Conservation (phyloP, 2,329 filamentous ascomycete species). For the Talaromyces atroroseus region DNA sequence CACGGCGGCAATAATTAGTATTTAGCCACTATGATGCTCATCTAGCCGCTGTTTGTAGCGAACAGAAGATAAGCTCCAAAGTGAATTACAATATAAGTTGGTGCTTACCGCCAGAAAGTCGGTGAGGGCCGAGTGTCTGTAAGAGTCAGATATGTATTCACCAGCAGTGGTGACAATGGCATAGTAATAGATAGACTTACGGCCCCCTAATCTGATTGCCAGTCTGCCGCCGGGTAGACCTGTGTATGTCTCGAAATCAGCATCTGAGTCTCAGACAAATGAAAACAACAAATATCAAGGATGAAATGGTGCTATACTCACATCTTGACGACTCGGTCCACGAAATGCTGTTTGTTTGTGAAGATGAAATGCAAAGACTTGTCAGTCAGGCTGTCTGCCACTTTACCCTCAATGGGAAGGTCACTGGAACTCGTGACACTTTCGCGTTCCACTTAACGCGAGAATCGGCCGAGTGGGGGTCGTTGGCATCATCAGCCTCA, state of each 20-base stretch:
- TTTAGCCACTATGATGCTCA: background rate
- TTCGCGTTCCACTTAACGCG: slow-evolving; percentile 42
- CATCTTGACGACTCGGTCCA: slow-evolving; percentile 1
- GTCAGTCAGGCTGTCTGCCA: too few species aligned
- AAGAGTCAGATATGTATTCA: background rate
- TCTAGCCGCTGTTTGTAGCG: background rate
- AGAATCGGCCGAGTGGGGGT: slow-evolving; percentile 6
- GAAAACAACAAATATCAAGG: background rate
- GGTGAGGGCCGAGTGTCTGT: slow-evolving; percentile 59
- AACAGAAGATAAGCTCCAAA: background rate
- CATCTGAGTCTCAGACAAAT: background rate
- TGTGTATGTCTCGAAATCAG: slow-evolving; percentile 11
- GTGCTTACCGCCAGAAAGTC: slow-evolving; percentile 60
- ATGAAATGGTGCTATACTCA: background rate
- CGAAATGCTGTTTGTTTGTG: background rate
- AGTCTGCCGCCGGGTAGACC: slow-evolving; percentile 26
- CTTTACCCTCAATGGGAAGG: slow-evolving; percentile 9
- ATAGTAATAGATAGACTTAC: slow-evolving; percentile 27
- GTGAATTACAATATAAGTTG: background rate
- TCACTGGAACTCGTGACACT: slow-evolving; percentile 33
- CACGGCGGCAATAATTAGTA: background rate
- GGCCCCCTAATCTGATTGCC: slow-evolving; percentile 41
- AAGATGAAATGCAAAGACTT: background rate
- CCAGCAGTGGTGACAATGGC: background rate
- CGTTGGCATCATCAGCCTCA: background rate